These are phyloP conservation scores for Vigna reflexopilosa DNA, from an alignment of 306 rosid species.

Conservation along the genomic window DNA sequence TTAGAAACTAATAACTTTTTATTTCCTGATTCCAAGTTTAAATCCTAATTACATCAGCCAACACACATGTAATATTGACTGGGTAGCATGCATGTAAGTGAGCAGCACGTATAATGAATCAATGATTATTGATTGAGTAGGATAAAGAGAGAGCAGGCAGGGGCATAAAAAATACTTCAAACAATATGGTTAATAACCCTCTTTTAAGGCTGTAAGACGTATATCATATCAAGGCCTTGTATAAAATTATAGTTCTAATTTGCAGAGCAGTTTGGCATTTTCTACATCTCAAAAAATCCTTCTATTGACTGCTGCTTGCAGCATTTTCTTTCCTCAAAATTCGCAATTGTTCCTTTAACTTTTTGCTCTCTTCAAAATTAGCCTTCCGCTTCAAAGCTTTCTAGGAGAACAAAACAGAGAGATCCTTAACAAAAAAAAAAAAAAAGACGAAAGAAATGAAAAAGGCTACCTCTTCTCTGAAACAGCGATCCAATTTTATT, in stretches of 20 bases:
- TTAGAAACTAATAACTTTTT: neutral
- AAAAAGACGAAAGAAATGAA: neutral
- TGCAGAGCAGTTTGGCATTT: conserved; percentile 3
- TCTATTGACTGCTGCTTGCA: conserved; percentile 53
- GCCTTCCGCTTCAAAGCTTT: conserved; percentile 96
- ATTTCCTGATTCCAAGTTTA: neutral
- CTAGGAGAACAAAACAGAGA: conserved; percentile 49
- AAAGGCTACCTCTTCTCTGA: conserved; percentile 80
- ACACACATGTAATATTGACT: neutral
- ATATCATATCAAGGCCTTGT: neutral
- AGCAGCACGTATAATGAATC: neutral
- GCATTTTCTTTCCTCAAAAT: conserved; percentile 75
- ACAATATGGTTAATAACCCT: conserved; percentile 15
- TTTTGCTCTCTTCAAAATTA: conserved; percentile 90
- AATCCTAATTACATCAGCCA: neutral
- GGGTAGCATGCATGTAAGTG: neutral
- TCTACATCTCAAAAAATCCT: conserved; percentile 32
- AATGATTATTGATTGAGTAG: conserved; percentile 3
- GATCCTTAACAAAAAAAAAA: neutral
- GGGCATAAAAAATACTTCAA: conserved; percentile 3
- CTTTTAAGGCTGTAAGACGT: conserved; percentile 10
- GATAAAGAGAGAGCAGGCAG: neutral
- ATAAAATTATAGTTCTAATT: conserved; percentile 13
- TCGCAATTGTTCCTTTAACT: conserved; percentile 69
- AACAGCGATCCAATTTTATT: conserved; percentile 90